Evolutionary conservation across 2,329 filamentous ascomycete species (phyloP), one percentile per base, ranked within the genome.

Genomic region (Xylariaceae sp.): DNA sequence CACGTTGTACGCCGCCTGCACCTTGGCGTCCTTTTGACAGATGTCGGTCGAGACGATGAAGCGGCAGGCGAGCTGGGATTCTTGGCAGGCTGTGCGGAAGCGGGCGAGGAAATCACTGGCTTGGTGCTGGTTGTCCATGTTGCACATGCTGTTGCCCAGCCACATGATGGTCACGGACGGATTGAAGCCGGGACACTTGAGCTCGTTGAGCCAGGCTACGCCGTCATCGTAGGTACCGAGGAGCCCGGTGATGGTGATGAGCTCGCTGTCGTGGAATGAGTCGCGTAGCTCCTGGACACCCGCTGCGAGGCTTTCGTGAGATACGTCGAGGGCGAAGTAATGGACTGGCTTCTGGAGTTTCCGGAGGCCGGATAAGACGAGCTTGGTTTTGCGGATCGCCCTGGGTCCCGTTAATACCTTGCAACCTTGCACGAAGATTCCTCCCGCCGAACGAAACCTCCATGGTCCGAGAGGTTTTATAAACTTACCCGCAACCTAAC

Each of bases 191-290:
- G 12, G 12, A 29, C 27, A 3, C n/a, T 50, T 12, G 34, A 53
- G 39, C 8, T 11, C 40, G 27, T 39, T 35, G 12, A 57, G 47
- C 55, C 55, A 57, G 1, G 43, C 35, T 29, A 57, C 6, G 35
- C 55, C 50, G 34, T 57, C 55, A 30, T 57, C 55, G 27, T 57
- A 54, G 6, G 55, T 57, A 39, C 55, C 51, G 1, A 57, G 45
- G 11, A 57, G 51, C 31, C 55, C 55, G 1, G 55, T 51, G 31
- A 57, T 51, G 3, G 37, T 45, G 47, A 57, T 54, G 27, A 9
- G 48, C 3, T 12, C 26, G 31, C 42, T 51, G 43, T 32, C 44
- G 12, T 40, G 32, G 8, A 54, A 57, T 27, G n/a, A 2, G 30
- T 35, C 9, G 26, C 31, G 31, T 3, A 57, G n/a, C 40, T 57